Conservation (phyloP, 2,329 filamentous ascomycete species). For the Sclerotinia borealis region DNA sequence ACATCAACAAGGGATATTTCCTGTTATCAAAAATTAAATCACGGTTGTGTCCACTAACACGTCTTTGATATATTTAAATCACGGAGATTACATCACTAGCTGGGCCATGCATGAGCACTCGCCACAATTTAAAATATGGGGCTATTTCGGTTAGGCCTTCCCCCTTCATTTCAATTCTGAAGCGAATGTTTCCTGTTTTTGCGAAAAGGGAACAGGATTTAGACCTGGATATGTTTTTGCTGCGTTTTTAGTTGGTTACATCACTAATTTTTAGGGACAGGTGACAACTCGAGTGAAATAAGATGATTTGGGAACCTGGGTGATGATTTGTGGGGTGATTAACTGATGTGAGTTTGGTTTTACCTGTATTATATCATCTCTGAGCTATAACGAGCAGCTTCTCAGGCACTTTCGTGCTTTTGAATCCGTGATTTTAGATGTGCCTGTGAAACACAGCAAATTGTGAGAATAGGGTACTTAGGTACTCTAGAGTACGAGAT, state of each 20-base stretch:
- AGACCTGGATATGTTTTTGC: background rate
- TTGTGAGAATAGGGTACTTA: too few species aligned
- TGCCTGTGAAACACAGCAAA: too few species aligned
- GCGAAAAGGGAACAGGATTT: constrained; percentile 32
- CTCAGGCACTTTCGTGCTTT: too few species aligned
- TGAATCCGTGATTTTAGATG: too few species aligned
- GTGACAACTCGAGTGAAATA: background rate
- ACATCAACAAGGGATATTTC: constrained; percentile 3
- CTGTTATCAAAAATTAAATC: background rate
- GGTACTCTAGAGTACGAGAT: too few species aligned
- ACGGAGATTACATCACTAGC: constrained; percentile 36
- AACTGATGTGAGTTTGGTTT: background rate
- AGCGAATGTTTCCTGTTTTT: constrained; percentile 50
- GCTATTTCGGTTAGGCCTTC: background rate
- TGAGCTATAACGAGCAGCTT: too few species aligned
- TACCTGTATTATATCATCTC: background rate
- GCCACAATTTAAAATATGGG: background rate
- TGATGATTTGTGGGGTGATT: background rate
- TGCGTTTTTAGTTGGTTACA: background rate
- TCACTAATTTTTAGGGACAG: background rate
- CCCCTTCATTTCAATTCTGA: background rate
- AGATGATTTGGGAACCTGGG: background rate
- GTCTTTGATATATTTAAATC: constrained; percentile 1
- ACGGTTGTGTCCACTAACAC: background rate
- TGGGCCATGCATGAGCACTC: constrained; percentile 47